Percentiles rank a stretch among this genome's conserved stretches.
These are phyloP conservation scores for Apophysomyces trapeziformis DNA, from an alignment of 371 early-diverging fungal genomes.

Conservation along the genomic window DNA sequence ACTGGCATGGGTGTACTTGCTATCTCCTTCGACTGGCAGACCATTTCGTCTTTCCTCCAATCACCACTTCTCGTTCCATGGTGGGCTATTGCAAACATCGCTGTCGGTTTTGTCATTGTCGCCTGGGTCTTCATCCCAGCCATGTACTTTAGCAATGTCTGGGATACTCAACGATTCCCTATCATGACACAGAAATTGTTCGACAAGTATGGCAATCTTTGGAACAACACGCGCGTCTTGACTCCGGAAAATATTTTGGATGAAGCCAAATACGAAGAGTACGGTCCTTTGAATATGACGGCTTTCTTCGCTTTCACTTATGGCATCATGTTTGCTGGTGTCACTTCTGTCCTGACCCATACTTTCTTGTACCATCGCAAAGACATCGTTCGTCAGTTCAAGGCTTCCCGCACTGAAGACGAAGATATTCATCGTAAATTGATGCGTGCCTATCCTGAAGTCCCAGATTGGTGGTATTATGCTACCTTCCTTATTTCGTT, in stretches of 20 bases:
- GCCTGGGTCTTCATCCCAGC: conserved; percentile 79
- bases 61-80: conserved; percentile 77
- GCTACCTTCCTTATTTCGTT: conserved; percentile 51
- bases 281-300: conserved; percentile 74
- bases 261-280: conserved; percentile 62
- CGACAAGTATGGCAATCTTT: conserved; percentile 52
- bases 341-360: conserved; percentile 69
- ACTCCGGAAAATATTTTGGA: conserved; percentile 61
- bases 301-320: conserved; percentile 64
- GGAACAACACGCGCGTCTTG: conserved; percentile 62
- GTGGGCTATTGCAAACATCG: conserved; percentile 74
- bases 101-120: conserved; percentile 69
- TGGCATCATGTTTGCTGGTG: conserved; percentile 67
- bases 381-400: conserved; percentile 63
- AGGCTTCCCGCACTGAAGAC: conserved; percentile 56
- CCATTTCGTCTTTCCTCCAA: conserved; percentile 64
- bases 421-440: conserved; percentile 73
- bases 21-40: conserved; percentile 80
- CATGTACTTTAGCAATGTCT: conserved; percentile 71
- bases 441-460: conserved; percentile 75
- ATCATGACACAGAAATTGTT: conserved; percentile 50
- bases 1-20: conserved; percentile 73
- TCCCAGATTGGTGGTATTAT: conserved; percentile 78
- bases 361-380: conserved; percentile 64
- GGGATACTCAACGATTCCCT: conserved; percentile 68